phyloP scores from a whole-genome alignment of 805 yeast species.

The Kodamaea laetipori region DNA sequence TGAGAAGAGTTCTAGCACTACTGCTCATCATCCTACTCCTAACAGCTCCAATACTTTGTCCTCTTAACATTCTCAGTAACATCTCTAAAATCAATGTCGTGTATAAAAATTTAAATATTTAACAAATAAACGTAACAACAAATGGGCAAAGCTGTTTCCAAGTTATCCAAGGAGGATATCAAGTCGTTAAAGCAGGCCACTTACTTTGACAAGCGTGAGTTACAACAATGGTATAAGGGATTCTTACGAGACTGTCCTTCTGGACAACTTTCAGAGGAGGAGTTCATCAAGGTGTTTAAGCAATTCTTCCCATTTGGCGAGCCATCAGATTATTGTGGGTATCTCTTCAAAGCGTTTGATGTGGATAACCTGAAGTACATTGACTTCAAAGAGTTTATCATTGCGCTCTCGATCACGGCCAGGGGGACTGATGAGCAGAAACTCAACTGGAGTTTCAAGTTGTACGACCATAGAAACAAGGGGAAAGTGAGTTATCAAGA shows the following conservation, averaged over 20 bases:
- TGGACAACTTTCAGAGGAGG: conserved; percentile 84
- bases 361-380: conserved; percentile 75
- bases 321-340: conserved; percentile 86
- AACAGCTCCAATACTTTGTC: too few species aligned
- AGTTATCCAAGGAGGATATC: conserved; percentile 86
- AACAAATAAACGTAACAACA: conserved; percentile 1
- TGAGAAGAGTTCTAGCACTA: conserved; percentile 20
- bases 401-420: conserved; percentile 82
- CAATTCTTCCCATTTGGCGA: conserved; percentile 99
- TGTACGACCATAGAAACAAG: conserved; percentile 80
- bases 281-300: conserved; percentile 87
- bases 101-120: neutral
- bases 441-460: conserved; percentile 82
- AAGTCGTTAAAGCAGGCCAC: conserved; percentile 81
- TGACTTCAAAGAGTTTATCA: conserved; percentile 89
- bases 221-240: conserved; percentile 98
- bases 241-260: conserved; percentile 91
- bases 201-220: conserved; percentile 87
- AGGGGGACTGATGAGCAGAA: conserved; percentile 86
- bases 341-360: conserved; percentile 88
- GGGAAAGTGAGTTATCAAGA: conserved; percentile 79
- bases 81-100: neutral
- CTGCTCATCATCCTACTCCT: neutral
- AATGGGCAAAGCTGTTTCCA: conserved; percentile 96
- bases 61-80: conserved; percentile 1